Conservation (phyloP, 495 filamentous ascomycete species). For the Talaromyces stipitatus region DNA sequence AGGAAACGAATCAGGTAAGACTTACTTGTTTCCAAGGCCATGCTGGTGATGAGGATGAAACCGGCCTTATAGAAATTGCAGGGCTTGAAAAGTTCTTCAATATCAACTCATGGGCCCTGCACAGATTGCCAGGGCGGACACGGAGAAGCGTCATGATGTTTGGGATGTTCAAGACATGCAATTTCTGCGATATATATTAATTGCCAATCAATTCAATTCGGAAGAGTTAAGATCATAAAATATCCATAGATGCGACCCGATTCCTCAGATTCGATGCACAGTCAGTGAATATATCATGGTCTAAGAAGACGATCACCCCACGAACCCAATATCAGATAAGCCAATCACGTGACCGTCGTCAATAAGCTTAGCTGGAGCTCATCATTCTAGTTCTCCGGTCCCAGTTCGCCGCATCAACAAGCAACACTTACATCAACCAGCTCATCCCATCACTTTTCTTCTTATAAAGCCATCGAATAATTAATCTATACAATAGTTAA, state of each 20-base stretch:
- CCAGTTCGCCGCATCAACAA: conserved; percentile 2
- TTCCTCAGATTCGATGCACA: background rate
- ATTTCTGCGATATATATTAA: background rate
- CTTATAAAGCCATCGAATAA: background rate
- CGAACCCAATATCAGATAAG: background rate
- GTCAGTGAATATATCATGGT: background rate
- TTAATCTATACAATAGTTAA: background rate
- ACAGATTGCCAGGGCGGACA: background rate
- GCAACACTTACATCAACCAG: background rate
- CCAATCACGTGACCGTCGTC: background rate
- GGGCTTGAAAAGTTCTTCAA: background rate
- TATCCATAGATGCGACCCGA: background rate
- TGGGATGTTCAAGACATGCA: background rate
- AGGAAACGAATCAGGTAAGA: background rate
- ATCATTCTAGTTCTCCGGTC: background rate
- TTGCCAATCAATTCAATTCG: background rate
- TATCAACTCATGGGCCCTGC: background rate
- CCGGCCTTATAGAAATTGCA: no score
- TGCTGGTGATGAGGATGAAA: background rate
- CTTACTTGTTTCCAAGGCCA: background rate
- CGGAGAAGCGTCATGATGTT: background rate
- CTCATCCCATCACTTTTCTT: background rate
- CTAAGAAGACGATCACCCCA: background rate
- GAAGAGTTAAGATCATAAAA: background rate
- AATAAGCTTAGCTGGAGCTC: background rate